Evolutionary conservation across 768 basidiomycete species (phyloP).

Genomic region (Suillus ampliporus): DNA sequence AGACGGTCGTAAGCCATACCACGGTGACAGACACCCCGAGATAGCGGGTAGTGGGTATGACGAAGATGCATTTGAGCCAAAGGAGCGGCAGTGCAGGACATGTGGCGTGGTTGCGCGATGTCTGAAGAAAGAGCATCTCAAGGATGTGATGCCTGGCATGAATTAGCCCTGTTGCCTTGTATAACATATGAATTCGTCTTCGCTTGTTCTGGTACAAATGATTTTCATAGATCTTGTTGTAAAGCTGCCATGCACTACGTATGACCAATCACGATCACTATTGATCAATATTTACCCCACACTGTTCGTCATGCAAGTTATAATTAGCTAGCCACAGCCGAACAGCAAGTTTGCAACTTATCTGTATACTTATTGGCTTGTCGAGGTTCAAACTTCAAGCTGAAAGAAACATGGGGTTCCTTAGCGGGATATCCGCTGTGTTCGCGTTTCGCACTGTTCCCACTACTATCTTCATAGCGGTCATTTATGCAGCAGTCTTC

Average conservation of each 20-base stretch:
- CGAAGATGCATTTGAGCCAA: conserved; percentile 20
- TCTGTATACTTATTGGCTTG: neutral
- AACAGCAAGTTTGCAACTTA: neutral
- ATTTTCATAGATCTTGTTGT: neutral
- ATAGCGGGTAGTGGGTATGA: neutral
- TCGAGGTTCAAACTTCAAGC: neutral
- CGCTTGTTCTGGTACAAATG: neutral
- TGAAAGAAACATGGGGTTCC: conserved; percentile 29
- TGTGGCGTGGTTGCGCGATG: conserved; percentile 25
- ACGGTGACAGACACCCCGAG: neutral
- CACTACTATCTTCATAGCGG: conserved; percentile 50
- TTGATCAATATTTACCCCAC: conserved; percentile 3
- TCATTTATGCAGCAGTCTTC: conserved; percentile 57
- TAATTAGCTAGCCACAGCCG: neutral
- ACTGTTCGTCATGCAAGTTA: neutral
- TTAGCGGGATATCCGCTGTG: conserved; percentile 26
- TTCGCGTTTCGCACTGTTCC: conserved; percentile 48
- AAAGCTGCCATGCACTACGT: too few relatives aligned
- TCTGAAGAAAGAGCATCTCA: conserved; percentile 27
- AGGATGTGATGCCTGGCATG: conserved; percentile 25
- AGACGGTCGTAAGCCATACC: neutral
- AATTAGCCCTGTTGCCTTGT: neutral
- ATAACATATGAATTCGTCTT: neutral
- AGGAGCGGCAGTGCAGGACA: conserved; percentile 22
- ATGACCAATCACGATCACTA: too few relatives aligned